Evolutionary conservation across 345 rosid genomes (phyloP).

Genomic region (Acer yangbiense): DNA sequence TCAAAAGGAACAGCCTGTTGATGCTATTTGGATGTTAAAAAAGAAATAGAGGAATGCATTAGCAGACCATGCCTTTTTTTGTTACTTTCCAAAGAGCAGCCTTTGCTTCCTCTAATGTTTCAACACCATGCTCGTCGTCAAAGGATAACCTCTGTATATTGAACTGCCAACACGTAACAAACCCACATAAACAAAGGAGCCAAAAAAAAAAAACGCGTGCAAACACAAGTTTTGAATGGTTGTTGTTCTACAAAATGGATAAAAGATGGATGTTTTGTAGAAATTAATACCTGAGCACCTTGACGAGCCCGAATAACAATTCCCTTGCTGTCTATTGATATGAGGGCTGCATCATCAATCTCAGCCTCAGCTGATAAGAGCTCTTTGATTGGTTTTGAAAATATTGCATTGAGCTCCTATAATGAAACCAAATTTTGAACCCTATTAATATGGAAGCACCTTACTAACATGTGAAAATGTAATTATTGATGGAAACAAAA

Average conservation of each 20-base stretch:
- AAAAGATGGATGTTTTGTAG: background rate
- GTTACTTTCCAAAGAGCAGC: slow-evolving; percentile 73
- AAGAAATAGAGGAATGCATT: background rate
- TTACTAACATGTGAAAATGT: background rate
- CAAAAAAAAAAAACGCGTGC: background rate
- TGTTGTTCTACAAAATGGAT: background rate
- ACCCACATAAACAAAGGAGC: background rate
- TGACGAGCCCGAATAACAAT: slow-evolving; percentile 87
- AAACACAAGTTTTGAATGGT: background rate
- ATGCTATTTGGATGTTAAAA: background rate
- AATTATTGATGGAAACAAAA: background rate
- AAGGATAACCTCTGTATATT: slow-evolving; percentile 88
- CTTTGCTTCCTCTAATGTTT: slow-evolving; percentile 90
- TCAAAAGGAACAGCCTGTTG: background rate
- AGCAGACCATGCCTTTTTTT: slow-evolving; percentile 43
- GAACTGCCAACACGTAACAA: slow-evolving; percentile 46
- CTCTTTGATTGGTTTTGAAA: slow-evolving; percentile 81
- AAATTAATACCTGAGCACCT: slow-evolving; percentile 80
- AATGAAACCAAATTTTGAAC: background rate
- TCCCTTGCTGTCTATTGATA: slow-evolving; percentile 96
- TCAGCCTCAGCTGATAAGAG: slow-evolving; percentile 65
- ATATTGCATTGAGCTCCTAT: slow-evolving; percentile 83
- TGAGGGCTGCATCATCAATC: slow-evolving; percentile 91
- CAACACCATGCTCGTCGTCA: slow-evolving; percentile 65
- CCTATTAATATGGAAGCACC: background rate